phyloP scores from a whole-genome alignment of 148 eudicot genomes.

The Arctostaphylos glauca region DNA sequence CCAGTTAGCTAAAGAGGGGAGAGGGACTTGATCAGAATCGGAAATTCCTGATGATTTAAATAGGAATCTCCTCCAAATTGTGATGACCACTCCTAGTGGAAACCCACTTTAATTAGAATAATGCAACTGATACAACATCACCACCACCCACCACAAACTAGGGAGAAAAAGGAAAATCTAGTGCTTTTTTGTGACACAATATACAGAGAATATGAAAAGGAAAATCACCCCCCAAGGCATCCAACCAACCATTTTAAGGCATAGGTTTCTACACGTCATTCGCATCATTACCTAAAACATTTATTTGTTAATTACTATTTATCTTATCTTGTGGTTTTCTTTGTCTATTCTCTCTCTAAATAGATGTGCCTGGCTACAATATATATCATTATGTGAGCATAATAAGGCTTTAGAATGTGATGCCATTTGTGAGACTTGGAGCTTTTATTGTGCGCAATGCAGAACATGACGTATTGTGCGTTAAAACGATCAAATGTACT shows the following conservation, averaged over 20 bases:
- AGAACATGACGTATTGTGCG: no score
- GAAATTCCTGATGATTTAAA: not conserved
- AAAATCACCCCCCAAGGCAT: not conserved
- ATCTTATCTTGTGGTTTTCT: not conserved
- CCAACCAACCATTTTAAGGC: not conserved
- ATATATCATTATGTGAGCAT: no score
- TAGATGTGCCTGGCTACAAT: no score
- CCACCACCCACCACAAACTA: not conserved
- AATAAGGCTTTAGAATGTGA: no score
- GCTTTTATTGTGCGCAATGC: no score
- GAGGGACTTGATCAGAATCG: no score
- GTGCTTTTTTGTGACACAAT: constrained; percentile 10
- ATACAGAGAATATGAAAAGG: constrained; percentile 22
- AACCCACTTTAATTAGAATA: constrained; percentile 14
- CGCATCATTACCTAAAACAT: not conserved
- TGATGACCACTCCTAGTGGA: constrained; percentile 24
- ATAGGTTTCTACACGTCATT: not conserved
- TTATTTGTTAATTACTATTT: not conserved
- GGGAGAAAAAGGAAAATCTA: not conserved
- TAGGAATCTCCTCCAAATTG: not conserved
- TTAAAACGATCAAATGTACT: no score
- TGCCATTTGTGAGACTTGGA: no score
- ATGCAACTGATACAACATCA: constrained; percentile 7
- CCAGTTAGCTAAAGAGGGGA: not conserved
- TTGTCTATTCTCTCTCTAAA: not conserved